These are phyloP conservation scores for Jackrogersella minutella DNA, from an alignment of 495 filamentous ascomycete genomes.

Conservation along the genomic window DNA sequence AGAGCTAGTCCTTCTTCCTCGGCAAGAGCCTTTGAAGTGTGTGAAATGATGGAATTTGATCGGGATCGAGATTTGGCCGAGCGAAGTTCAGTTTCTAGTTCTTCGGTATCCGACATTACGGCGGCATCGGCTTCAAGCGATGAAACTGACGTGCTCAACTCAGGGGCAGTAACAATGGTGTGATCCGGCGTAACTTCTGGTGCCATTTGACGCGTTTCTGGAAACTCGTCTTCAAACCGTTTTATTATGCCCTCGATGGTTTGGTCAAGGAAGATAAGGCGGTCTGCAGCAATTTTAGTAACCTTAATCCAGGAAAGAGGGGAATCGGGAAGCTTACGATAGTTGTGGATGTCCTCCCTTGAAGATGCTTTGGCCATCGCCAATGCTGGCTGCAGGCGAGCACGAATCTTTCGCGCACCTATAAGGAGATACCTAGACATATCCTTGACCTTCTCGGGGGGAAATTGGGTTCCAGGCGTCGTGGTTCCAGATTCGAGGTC, in stretches of 20 bases:
- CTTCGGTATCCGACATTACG: slow-evolving; percentile 50
- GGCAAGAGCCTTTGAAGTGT: slow-evolving; percentile 78
- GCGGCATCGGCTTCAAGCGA: slow-evolving; percentile 41
- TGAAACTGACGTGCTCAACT: slow-evolving; percentile 34
- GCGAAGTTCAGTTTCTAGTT: slow-evolving; percentile 48
- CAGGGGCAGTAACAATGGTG: slow-evolving; percentile 51
- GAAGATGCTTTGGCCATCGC: slow-evolving; percentile 67
- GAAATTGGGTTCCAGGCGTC: slow-evolving; percentile 28
- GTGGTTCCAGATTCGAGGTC: slow-evolving; percentile 49
- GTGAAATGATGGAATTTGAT: slow-evolving; percentile 78
- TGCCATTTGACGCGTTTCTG: slow-evolving; percentile 76
- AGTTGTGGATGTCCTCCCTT: slow-evolving; percentile 68
- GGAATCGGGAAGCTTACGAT: slow-evolving; percentile 66
- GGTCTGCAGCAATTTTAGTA: slow-evolving; percentile 60
- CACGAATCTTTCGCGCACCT: slow-evolving; percentile 86
- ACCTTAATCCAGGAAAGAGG: not conserved
- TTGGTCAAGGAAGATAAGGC: slow-evolving; percentile 87
- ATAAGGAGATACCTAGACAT: slow-evolving; percentile 89
- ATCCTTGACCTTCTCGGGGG: slow-evolving; percentile 76
- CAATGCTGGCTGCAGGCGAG: slow-evolving; percentile 83
- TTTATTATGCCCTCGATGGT: slow-evolving; percentile 91
- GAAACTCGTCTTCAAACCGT: slow-evolving; percentile 95
- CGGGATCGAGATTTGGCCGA: slow-evolving; percentile 63
- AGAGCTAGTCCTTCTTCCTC: slow-evolving; percentile 91
- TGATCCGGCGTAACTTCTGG: slow-evolving; percentile 46